Conservation (phyloP, 352 stramenopile genomes). For the Pythium brassicae region DNA sequence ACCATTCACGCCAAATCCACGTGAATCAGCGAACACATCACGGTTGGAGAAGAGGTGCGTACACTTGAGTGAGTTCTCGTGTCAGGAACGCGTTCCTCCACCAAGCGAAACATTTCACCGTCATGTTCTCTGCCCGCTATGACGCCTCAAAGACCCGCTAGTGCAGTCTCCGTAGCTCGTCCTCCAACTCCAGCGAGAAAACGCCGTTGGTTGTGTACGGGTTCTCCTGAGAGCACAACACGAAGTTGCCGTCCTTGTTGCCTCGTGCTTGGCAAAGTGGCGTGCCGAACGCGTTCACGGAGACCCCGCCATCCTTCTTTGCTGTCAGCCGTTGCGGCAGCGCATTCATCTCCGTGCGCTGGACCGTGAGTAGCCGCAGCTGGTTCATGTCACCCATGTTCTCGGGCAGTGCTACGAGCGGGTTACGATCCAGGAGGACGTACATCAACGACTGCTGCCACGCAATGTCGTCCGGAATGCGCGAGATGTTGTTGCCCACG, state of each 20-base stretch:
- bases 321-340: constrained; percentile 2
- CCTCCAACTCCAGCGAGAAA: constrained; percentile 2
- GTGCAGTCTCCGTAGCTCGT: constrained; percentile 1
- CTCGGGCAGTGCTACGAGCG: constrained; percentile 9
- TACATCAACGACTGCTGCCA: constrained; percentile 18
- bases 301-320: background rate
- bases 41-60: no score
- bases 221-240: background rate
- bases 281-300: background rate
- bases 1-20: no score
- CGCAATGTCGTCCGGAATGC: constrained; percentile 13
- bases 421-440: constrained; percentile 27
- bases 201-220: background rate
- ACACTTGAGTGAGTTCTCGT: no score
- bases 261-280: background rate
- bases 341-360: constrained; percentile 1
- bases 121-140: background rate
- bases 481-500: constrained; percentile 24
- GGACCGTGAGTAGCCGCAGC: constrained; percentile 1
- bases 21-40: no score
- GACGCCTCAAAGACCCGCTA: background rate
- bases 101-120: no score
- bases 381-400: background rate
- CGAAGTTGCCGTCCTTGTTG: background rate
- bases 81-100: no score